phyloP scores from a whole-genome alignment of 2,329 filamentous ascomycete genomes.

The Dactylellina cionopaga region DNA sequence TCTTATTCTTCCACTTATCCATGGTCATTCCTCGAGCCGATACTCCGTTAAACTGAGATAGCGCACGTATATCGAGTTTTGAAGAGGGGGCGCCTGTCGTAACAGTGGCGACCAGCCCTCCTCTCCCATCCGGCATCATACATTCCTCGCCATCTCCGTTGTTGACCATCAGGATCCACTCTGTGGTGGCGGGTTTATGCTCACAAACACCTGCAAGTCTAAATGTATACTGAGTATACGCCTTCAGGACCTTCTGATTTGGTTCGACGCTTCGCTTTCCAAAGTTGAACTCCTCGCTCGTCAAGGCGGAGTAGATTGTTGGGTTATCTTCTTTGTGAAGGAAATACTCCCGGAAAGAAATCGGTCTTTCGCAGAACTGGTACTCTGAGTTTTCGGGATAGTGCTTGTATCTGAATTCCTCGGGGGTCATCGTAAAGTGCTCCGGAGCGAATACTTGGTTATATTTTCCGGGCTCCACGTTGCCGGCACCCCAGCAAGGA shows the following conservation, averaged over 20 bases:
- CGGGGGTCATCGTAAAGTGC: slow-evolving; percentile 72
- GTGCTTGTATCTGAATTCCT: slow-evolving; percentile 82
- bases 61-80: slow-evolving; percentile 5
- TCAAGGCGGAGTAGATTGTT: background rate
- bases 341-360: slow-evolving; percentile 33
- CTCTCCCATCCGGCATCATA: slow-evolving; percentile 28
- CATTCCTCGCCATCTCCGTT: slow-evolving; percentile 13
- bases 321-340: slow-evolving; percentile 24
- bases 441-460: slow-evolving; percentile 73
- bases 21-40: slow-evolving; percentile 30
- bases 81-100: slow-evolving; percentile 14
- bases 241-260: background rate
- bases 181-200: slow-evolving; percentile 11
- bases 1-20: slow-evolving; percentile 26
- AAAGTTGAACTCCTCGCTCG: slow-evolving; percentile 17
- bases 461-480: slow-evolving; percentile 70
- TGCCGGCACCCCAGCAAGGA: slow-evolving; percentile 89
- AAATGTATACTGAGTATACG: slow-evolving; percentile 28
- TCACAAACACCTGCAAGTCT: slow-evolving; percentile 30
- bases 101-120: slow-evolving; percentile 23
- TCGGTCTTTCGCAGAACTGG: slow-evolving; percentile 28
- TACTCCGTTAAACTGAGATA: slow-evolving; percentile 21
- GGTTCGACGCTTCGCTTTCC: slow-evolving; percentile 30
- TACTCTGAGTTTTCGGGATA: slow-evolving; percentile 72
- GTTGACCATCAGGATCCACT: slow-evolving; percentile 26